Evolutionary conservation across 2,329 filamentous ascomycete genomes (phyloP).

Genomic region (Stemphylium beticola): DNA sequence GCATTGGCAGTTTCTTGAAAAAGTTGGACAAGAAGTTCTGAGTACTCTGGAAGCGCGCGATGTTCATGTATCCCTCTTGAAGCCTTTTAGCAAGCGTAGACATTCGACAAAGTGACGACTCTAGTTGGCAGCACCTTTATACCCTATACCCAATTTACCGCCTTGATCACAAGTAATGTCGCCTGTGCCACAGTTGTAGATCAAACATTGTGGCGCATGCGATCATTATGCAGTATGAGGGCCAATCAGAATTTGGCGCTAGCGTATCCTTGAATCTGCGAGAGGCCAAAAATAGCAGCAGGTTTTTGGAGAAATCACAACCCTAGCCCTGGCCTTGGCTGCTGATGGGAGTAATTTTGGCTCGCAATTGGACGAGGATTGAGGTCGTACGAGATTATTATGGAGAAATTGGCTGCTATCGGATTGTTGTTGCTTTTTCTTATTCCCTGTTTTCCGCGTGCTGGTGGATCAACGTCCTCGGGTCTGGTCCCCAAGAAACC

Average conservation of each 20-base stretch:
- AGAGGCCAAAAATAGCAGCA: conserved; percentile 33
- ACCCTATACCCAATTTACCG: neutral
- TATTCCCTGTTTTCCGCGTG: neutral
- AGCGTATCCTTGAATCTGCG: conserved; percentile 16
- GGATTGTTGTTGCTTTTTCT: too few species aligned
- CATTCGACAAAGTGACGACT: conserved; percentile 4
- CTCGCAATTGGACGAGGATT: neutral
- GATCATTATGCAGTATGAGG: conserved; percentile 15
- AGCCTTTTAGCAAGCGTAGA: conserved; percentile 22
- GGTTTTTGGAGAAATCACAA: conserved; percentile 26
- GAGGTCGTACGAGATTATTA: neutral
- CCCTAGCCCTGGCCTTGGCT: conserved; percentile 6
- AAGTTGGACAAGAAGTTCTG: conserved; percentile 77
- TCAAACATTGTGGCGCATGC: conserved; percentile 14
- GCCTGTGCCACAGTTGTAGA: conserved; percentile 12
- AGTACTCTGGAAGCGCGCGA: neutral
- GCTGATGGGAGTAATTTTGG: conserved; percentile 22
- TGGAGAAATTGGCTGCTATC: neutral
- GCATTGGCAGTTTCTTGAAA: conserved; percentile 74
- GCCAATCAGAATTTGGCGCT: conserved; percentile 26
- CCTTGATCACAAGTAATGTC: neutral
- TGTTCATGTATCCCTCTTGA: conserved; percentile 8
- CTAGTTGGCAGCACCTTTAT: neutral
- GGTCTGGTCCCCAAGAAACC: conserved; percentile 2
- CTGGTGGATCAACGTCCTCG: conserved; percentile 3